Evolutionary conservation across 163 green algal species (phyloP).

Genomic region (Scenedesmus sp.): DNA sequence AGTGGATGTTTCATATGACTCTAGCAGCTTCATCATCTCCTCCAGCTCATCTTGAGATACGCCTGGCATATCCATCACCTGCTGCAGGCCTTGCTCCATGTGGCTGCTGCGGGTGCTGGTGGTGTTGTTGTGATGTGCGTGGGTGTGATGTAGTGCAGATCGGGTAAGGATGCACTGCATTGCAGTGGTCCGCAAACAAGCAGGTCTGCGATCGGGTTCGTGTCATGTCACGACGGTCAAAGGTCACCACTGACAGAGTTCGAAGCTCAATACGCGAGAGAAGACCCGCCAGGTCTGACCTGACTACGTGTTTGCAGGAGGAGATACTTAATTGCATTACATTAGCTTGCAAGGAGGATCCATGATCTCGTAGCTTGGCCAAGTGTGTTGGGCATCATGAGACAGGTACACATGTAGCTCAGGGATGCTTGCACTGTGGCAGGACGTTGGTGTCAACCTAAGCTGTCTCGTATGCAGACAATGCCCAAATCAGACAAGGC

Average conservation of each 20-base stretch:
- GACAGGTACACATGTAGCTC: neutral
- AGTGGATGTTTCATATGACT: conserved; percentile 24
- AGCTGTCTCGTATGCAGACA: neutral
- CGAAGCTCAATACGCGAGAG: no score
- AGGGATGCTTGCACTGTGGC: neutral
- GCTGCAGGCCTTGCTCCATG: conserved; percentile 5
- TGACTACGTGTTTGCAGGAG: no score
- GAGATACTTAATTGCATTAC: no score
- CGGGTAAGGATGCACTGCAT: neutral
- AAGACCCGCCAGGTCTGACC: no score
- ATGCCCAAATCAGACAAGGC: neutral
- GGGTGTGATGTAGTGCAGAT: neutral
- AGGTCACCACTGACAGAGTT: no score
- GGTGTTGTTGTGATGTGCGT: neutral
- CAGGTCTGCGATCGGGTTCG: neutral
- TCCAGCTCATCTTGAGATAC: conserved; percentile 10
- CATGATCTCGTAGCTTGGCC: neutral
- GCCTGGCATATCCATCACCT: conserved; percentile 26
- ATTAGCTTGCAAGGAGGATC: no score
- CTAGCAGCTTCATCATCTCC: conserved; percentile 39
- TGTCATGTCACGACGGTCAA: neutral
- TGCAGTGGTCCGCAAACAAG: neutral
- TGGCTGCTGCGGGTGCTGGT: neutral
- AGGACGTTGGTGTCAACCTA: neutral
- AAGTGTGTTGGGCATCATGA: neutral